Conservation (phyloP, 2,329 filamentous ascomycete species). For the Didymella keratinophila region DNA sequence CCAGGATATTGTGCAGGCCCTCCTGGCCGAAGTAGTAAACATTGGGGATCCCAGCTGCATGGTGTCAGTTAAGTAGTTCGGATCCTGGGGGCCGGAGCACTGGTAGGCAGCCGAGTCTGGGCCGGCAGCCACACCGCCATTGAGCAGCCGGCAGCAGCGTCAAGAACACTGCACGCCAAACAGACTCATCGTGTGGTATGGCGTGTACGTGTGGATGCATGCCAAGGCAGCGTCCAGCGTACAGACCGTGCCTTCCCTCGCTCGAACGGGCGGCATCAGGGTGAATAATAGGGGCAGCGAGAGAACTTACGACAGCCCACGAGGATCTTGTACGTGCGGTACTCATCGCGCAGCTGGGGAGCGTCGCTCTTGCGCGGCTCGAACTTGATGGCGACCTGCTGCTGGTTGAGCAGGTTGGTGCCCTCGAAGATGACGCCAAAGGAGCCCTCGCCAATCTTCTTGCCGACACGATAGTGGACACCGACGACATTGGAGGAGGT, state of each 20-base stretch:
- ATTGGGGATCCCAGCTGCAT: slow-evolving; percentile 92
- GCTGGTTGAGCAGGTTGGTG: slow-evolving; percentile 97
- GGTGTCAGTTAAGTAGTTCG: slow-evolving; percentile 22
- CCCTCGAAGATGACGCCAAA: slow-evolving; percentile 99
- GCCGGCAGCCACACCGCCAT: neutral
- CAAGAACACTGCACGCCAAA: neutral
- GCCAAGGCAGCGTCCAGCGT: slow-evolving; percentile 19
- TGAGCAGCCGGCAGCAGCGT: neutral
- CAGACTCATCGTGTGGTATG: neutral
- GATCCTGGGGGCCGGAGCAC: neutral
- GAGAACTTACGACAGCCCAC: slow-evolving; percentile 92
- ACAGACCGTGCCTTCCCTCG: slow-evolving; percentile 21
- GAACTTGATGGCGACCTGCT: slow-evolving; percentile 99
- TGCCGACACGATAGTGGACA: slow-evolving; percentile 97
- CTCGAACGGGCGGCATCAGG: slow-evolving; percentile 17
- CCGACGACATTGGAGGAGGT: slow-evolving; percentile 97
- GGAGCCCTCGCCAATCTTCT: slow-evolving; percentile 99
- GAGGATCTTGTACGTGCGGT: slow-evolving; percentile 98
- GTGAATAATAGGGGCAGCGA: slow-evolving; percentile 24
- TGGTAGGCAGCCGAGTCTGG: slow-evolving; percentile 5
- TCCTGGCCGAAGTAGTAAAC: slow-evolving; percentile 99
- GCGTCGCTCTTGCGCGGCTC: slow-evolving; percentile 99
- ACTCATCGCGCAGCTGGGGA: slow-evolving; percentile 96
- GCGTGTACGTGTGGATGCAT: slow-evolving; percentile 4
- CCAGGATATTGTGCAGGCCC: slow-evolving; percentile 97